A percentile compares a stretch with the other conserved stretches of the same genome.
Conservation (phyloP, 2,329 filamentous ascomycete genomes). For the Stagonosporopsis chrysanthemi region DNA sequence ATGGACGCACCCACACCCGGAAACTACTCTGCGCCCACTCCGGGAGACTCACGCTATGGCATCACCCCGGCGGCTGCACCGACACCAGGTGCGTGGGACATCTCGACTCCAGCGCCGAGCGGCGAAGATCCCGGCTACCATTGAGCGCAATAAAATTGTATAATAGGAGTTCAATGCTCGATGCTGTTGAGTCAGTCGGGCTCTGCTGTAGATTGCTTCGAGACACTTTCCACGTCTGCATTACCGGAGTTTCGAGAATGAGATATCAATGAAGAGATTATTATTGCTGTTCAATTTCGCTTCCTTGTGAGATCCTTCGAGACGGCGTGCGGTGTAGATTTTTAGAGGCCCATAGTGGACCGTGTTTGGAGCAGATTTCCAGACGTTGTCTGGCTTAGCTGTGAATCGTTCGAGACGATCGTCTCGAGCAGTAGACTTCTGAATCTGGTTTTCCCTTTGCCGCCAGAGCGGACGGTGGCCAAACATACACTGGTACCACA, state of each 20-base stretch:
- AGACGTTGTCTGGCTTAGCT: too few relatives aligned
- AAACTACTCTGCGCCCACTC: slow-evolving; percentile 51
- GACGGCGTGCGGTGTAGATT: neutral
- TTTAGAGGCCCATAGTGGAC: neutral
- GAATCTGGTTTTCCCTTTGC: too few relatives aligned
- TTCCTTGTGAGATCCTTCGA: neutral
- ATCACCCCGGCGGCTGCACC: slow-evolving; percentile 57
- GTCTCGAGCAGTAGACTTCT: too few relatives aligned
- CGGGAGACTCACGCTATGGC: slow-evolving; percentile 45
- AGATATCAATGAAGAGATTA: slow-evolving; percentile 14
- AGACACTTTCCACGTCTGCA: slow-evolving; percentile 17
- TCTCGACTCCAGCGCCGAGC: slow-evolving; percentile 50
- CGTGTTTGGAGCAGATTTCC: too few relatives aligned
- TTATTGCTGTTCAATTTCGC: neutral
- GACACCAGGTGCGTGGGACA: slow-evolving; percentile 67
- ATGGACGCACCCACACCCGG: slow-evolving; percentile 51
- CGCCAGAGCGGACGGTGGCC: too few relatives aligned
- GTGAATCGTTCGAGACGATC: too few relatives aligned
- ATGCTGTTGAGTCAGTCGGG: neutral
- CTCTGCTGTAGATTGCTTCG: neutral
- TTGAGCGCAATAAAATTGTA: slow-evolving; percentile 22
- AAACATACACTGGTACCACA: too few relatives aligned
- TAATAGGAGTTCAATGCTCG: neutral
- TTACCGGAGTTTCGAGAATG: slow-evolving; percentile 27
- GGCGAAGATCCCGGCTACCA: slow-evolving; percentile 37